Base-by-base conservation (phyloP, 2,329 filamentous ascomycete genomes). In the Hawksworthiomyces lignivorus region DNA sequence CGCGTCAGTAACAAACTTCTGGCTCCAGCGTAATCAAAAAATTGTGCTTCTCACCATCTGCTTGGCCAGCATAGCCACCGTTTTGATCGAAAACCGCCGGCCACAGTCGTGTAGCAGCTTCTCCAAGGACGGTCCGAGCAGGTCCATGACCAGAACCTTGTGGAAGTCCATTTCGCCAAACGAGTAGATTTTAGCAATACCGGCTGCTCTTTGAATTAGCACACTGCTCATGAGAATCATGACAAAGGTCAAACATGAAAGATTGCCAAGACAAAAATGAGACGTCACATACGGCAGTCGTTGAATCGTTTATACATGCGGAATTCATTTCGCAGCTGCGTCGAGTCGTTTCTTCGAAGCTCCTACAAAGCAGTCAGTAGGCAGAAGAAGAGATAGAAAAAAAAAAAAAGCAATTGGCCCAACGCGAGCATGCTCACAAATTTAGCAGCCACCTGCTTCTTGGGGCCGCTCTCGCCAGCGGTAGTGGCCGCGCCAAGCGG, bases 141-240 rank as follows among this genome's bases (percentile, higher is more conserved):
- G 39, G 22, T 51, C 49, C 49, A 51, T 51, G 14, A 50, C 44
- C 3, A 51, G 38, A 4, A 48, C 49, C 21, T 50, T 51, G 39
- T 50, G 49, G 10, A 48, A 44, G 41, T 48, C 33, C 20, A 51
- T 32, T 15, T 51, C 49, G 15, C 48, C 49, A 35, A 50, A 48
- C 7, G 33, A 17, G 17, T 51, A 48, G 18, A 48, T 44, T n/a
- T 39, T 46, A 18, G 45, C 40, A 18, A 49, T 35, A 4, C 49
- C 49, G n/a, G 31, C 49, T 51, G 20, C 5, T 7, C 4, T 10
- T 26, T 14, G 14, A 37, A 20, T 33, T 8, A 39, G 31, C 7
- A 32, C 5, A 9, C 5, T 3, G 8, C 12, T 1, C 6, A 14
- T 20, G n/a, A 11, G 11, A n/a, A 33, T 15, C 6, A 9, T 10